These are phyloP conservation scores for Rhipidocladum racemiflorum DNA, from an alignment of 176 grass and related monocot species.

Conservation along the genomic window DNA sequence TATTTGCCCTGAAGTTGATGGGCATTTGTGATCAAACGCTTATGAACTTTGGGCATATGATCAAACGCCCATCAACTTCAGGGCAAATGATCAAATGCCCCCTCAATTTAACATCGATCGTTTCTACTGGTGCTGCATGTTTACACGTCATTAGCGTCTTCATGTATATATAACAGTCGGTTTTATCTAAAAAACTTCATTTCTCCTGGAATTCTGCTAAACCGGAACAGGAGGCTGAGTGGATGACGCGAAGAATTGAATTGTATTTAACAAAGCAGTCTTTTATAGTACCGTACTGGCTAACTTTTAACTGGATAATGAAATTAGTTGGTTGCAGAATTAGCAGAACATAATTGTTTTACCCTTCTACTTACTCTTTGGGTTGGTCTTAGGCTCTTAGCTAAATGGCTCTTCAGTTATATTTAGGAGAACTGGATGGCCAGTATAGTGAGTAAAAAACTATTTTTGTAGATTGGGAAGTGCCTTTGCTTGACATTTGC, in stretches of 20 bases:
- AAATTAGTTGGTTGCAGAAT: not conserved
- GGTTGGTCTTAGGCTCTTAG: not conserved
- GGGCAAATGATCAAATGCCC: too few species aligned
- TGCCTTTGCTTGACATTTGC: conserved; percentile 6
- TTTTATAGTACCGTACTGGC: not conserved
- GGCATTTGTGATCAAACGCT: too few species aligned
- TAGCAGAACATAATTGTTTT: not conserved
- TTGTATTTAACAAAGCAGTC: not conserved
- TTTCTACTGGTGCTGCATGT: not conserved
- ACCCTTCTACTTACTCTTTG: not conserved
- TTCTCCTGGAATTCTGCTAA: conserved; percentile 10
- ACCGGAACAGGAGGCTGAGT: not conserved
- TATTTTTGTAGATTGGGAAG: not conserved
- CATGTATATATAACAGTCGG: not conserved
- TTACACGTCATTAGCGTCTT: not conserved
- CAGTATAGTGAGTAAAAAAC: not conserved
- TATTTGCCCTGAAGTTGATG: too few species aligned
- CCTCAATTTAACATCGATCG: too few species aligned
- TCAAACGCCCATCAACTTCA: too few species aligned
- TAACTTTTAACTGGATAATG: conserved; percentile 12
- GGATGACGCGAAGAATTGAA: not conserved
- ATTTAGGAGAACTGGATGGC: not conserved
- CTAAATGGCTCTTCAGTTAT: not conserved
- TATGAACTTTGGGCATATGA: too few species aligned
- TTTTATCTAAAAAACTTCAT: not conserved